Evolutionary conservation across 2,329 filamentous ascomycete species (phyloP), one percentile per base, ranked within the genome.

Genomic region (Pseudogymnoascus sp.): DNA sequence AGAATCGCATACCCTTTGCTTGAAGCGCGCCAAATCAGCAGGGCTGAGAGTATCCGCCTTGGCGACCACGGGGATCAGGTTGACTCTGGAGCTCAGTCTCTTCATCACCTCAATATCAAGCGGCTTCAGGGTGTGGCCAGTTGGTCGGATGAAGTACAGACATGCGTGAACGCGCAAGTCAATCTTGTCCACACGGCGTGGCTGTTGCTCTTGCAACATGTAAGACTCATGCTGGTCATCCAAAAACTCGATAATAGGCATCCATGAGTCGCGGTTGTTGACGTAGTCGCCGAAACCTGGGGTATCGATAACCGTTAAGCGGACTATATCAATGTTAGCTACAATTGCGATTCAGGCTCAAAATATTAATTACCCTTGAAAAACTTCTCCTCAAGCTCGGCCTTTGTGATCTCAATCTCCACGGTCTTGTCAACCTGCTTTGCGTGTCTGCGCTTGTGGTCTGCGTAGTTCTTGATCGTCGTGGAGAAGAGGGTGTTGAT

Each of bases 401-500:
- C 94, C 85, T 99, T 99, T 77, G 94, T 99, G 76, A 99, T 99
- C 79, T 99, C 94, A 72, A 99, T 99, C 82, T 99, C 95, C 69
- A 99, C 94, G 10, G 94, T 99, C 86, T 97, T 97, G 82, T 99
- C 94, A 71, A 97, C 86, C 83, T 99, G 94, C 87, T 99, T 99
- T 80, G 94, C 91, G 79, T 99, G 94, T 75, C 94, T 91, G 79
- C 92, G 90, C 85, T 96, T 96, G 86, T 99, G 93, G 79, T 99
- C 94, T 84, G 94, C 94, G 78, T 99, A 99, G 85, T 97, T 99
- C 85, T 99, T 99, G 86, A 99, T 99, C 73, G 94, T 99, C 70
- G 95, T 99, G 67, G 94, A 99, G 85, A 99, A 99, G 66, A 99
- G 88, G 65, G 94, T 99, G 87, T 99, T 99, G 87, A 99, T 97